Conservation (phyloP, 2,329 filamentous ascomycete species). For the Fusarium abutilonis region DNA sequence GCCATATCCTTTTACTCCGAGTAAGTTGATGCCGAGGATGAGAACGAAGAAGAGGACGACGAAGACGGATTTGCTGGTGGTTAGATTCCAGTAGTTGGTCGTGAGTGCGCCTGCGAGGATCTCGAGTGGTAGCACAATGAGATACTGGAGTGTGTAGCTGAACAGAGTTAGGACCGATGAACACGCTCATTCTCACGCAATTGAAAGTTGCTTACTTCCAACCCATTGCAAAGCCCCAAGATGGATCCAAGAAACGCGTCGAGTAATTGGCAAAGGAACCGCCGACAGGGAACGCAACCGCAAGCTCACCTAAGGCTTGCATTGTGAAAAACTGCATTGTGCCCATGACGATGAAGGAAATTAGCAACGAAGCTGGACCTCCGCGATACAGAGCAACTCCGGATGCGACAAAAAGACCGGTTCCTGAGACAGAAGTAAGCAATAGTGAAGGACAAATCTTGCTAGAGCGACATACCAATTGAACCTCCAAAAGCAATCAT, state of each 20-base stretch:
- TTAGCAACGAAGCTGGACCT: slow-evolving; percentile 78
- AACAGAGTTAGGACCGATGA: background rate
- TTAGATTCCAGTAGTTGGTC: slow-evolving; percentile 78
- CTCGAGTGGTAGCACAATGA: slow-evolving; percentile 83
- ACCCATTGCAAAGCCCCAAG: slow-evolving; percentile 94
- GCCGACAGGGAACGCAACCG: slow-evolving; percentile 87
- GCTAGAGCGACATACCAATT: slow-evolving; percentile 66
- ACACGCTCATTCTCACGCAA: background rate
- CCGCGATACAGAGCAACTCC: slow-evolving; percentile 75
- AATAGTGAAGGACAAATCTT: background rate
- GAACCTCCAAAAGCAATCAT: slow-evolving; percentile 74
- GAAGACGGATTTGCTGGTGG: slow-evolving; percentile 75
- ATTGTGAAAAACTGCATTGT: slow-evolving; percentile 91
- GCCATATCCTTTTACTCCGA: slow-evolving; percentile 86
- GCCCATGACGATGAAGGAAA: slow-evolving; percentile 80
- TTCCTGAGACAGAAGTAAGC: slow-evolving; percentile 61
- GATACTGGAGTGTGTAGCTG: slow-evolving; percentile 87
- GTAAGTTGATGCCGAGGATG: slow-evolving; percentile 84
- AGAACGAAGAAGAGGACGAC: slow-evolving; percentile 81
- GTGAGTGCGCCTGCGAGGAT: slow-evolving; percentile 87
- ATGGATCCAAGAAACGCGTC: slow-evolving; percentile 91
- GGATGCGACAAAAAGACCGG: slow-evolving; percentile 88
- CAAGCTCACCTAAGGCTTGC: slow-evolving; percentile 89
- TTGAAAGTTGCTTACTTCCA: slow-evolving; percentile 71
- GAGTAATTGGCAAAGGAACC: slow-evolving; percentile 93